Evolutionary conservation across 768 basidiomycete genomes (phyloP).

Genomic region (Podaxis rugospora): DNA sequence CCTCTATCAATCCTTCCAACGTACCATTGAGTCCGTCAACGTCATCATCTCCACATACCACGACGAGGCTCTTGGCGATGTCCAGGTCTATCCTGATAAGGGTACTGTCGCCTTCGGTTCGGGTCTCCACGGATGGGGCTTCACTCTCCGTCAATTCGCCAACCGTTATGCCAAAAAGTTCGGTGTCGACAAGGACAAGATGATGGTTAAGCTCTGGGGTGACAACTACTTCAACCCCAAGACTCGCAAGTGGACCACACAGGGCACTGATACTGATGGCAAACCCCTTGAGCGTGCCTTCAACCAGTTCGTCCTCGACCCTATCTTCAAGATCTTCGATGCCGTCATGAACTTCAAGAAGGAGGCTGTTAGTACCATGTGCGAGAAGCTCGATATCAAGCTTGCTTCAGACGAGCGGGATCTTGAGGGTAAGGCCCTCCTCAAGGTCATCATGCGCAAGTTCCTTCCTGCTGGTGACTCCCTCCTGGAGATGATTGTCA

Average conservation of each 20-base stretch:
- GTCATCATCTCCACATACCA: constrained; percentile 98
- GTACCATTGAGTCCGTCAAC: constrained; percentile 97
- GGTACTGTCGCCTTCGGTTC: constrained; percentile 99
- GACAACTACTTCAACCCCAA: constrained; percentile 99
- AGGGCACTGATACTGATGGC: constrained; percentile 68
- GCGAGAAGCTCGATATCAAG: constrained; percentile 95
- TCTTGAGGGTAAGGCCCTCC: constrained; percentile 90
- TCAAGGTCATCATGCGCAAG: constrained; percentile 98
- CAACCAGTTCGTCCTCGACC: constrained; percentile 97
- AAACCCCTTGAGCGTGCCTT: constrained; percentile 97
- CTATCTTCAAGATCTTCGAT: constrained; percentile 98
- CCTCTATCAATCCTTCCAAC: constrained; percentile 95
- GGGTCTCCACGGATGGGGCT: constrained; percentile 99
- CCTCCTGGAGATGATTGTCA: constrained; percentile 99
- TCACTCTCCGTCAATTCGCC: constrained; percentile 98
- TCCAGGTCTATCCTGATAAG: constrained; percentile 97
- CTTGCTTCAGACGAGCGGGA: constrained; percentile 87
- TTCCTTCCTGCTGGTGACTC: constrained; percentile 99
- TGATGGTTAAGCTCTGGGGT: constrained; percentile 97
- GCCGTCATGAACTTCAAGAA: constrained; percentile 99
- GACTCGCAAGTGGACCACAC: constrained; percentile 95
- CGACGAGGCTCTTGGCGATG: constrained; percentile 91
- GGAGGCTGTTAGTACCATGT: constrained; percentile 75
- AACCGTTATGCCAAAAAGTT: constrained; percentile 95
- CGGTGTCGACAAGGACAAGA: constrained; percentile 97